phyloP scores from a whole-genome alignment of 805 yeast species.

The Candida insectalens region DNA sequence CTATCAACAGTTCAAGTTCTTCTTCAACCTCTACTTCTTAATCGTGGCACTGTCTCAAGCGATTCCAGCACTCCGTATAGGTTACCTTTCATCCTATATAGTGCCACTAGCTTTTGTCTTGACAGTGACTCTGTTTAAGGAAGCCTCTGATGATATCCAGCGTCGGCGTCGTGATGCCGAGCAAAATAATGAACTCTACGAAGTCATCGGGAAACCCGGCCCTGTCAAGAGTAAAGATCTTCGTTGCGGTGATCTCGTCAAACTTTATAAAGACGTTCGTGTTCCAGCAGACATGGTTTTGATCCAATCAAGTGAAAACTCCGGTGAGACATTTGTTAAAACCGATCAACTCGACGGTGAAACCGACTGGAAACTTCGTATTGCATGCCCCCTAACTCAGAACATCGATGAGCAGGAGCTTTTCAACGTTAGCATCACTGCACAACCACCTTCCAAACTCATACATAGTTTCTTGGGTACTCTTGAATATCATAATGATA shows the following conservation, averaged over 20 bases:
- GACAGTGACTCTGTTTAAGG: constrained; percentile 88
- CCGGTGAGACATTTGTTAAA: constrained; percentile 87
- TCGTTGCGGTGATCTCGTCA: constrained; percentile 79
- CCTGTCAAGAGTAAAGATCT: constrained; percentile 50
- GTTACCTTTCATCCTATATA: constrained; percentile 84
- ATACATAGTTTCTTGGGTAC: constrained; percentile 80
- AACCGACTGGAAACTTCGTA: constrained; percentile 94
- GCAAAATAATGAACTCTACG: constrained; percentile 76
- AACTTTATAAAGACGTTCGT: constrained; percentile 69
- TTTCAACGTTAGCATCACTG: constrained; percentile 47
- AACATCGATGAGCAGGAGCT: constrained; percentile 27
- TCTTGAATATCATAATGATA: constrained; percentile 45
- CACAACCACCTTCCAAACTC: constrained; percentile 75
- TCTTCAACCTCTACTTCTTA: constrained; percentile 85
- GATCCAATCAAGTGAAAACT: constrained; percentile 68
- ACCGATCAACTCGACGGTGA: constrained; percentile 99
- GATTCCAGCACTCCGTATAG: constrained; percentile 82
- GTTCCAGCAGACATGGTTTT: constrained; percentile 91
- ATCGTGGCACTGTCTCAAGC: constrained; percentile 91
- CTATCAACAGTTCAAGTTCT: constrained; percentile 94
- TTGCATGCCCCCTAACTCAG: constrained; percentile 72
- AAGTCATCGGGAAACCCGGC: constrained; percentile 42
- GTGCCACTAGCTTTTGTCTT: constrained; percentile 93
- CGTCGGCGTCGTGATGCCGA: constrained; percentile 86
- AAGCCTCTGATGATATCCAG: constrained; percentile 87